Base-by-base conservation (phyloP, 129 eudicot genomes). In the Helianthus tuberosus region DNA sequence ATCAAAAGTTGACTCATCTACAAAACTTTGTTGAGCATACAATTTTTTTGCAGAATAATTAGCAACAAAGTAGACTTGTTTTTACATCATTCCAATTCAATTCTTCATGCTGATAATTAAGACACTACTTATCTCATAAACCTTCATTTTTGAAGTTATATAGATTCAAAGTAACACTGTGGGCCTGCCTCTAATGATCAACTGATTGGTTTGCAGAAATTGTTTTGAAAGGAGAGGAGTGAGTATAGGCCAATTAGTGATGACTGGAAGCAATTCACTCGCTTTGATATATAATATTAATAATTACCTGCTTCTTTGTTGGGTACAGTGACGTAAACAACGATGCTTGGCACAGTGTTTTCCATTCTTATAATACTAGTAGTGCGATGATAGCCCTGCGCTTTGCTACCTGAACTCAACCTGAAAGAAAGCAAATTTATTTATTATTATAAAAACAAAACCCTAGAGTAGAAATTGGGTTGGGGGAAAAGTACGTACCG, bases 291-390 rank as follows among this genome's bases (percentile, higher is more conserved):
- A n/a, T n/a, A 25, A 25, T 25, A 25, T 25, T 25, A 25, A 25
- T 25, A n/a, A n/a, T n/a, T 25, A 94, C 99, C 99, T 86, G 97
- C 93, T 74, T 94, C 99, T 77, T 89, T 88, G 73, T 94, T 94
- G 3, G 99, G 97, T 50, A 94, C 99, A 67, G 99, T 94, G 13
- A 90, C 96, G 77, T 94, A 94, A 39, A 94, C 97, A 83, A 94
- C 99, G 76, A 94, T 88, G 73, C 97, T 90, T n/a, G 99, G 99
- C 2, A 88, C 99, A 50, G 84, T 86, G 59, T 61, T 84, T 63
- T 84, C 97, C 97, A 90, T 90, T 69, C 81, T 78, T 65, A 81
- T 41, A n/a, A 74, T 68, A 29, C 63, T 86, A 27, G 46, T 86
- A 27, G 46, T 5, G 46, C 75, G 66, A 25, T 81, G 57, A 76